These are phyloP conservation scores for Tagetes erecta DNA, from an alignment of 129 eudicot genomes.

Conservation along the genomic window DNA sequence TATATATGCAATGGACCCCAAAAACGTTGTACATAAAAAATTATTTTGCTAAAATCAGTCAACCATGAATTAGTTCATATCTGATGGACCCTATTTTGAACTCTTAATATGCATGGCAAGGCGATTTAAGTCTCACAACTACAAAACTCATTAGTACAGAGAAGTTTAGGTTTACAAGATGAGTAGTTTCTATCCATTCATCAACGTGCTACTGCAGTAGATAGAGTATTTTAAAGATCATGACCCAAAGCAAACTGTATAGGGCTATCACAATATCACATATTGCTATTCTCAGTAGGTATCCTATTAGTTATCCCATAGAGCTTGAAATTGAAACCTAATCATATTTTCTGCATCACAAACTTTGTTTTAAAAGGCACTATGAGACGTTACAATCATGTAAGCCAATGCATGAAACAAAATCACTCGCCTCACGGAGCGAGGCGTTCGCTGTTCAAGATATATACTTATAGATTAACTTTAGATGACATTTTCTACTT, in stretches of 20 bases:
- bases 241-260: neutral
- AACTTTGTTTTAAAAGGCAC: neutral
- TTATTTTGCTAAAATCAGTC: neutral
- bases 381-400: neutral
- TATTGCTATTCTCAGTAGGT: slow-evolving; percentile 4
- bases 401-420: neutral
- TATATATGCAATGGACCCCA: neutral
- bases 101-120: slow-evolving; percentile 1
- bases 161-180: neutral
- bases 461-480: neutral
- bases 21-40: neutral
- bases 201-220: slow-evolving; percentile 12
- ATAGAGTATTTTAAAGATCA: slow-evolving; percentile 9
- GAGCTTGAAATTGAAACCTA: neutral
- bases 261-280: slow-evolving; percentile 9
- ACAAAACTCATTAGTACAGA: slow-evolving; percentile 3
- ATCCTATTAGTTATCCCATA: slow-evolving; percentile 7
- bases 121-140: slow-evolving; percentile 10
- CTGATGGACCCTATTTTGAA: neutral
- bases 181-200: slow-evolving; percentile 9
- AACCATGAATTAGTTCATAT: neutral
- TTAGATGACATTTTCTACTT: neutral
- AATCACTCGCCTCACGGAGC: neutral
- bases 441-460: neutral
- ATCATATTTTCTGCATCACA: slow-evolving; percentile 3